Percentiles rank a stretch among this genome's conserved stretches.
phyloP scores from a whole-genome alignment of 139 green algal species.

The Micractinium sp. region DNA sequence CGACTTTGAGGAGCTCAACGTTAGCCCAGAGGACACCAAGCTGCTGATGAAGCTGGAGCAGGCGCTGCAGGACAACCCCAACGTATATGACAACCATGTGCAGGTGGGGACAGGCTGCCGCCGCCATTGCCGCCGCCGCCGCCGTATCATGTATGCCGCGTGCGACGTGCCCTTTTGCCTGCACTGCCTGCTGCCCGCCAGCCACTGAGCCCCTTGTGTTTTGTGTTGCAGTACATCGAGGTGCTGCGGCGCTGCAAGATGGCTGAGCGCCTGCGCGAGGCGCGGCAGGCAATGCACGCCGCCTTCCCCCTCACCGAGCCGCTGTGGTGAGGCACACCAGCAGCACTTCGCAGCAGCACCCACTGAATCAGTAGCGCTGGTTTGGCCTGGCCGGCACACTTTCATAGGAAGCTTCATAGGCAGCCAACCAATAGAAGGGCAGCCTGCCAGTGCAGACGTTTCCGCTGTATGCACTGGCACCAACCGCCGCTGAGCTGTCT shows the following conservation, averaged over 20 bases:
- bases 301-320: constrained; percentile 78
- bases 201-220: background rate
- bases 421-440: too few species aligned
- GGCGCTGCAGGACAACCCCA: constrained; percentile 64
- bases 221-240: constrained; percentile 57
- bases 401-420: too few species aligned
- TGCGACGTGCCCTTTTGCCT: background rate
- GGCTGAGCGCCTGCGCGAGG: constrained; percentile 54
- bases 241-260: constrained; percentile 70
- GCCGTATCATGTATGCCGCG: background rate
- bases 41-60: constrained; percentile 69
- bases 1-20: constrained; percentile 54
- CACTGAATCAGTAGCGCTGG: too few species aligned
- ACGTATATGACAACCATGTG: constrained; percentile 75
- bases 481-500: too few species aligned
- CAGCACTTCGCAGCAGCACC: too few species aligned
- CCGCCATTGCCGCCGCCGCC: background rate
- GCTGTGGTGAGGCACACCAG: constrained; percentile 59
- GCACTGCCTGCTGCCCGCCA: background rate
- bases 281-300: constrained; percentile 67
- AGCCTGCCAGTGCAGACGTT: too few species aligned
- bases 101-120: constrained; percentile 40
- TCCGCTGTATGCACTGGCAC: too few species aligned
- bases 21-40: constrained; percentile 57
- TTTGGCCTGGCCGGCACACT: too few species aligned